phyloP scores from a whole-genome alignment of 148 eudicot genomes.

The Rhododendron mucronatum region DNA sequence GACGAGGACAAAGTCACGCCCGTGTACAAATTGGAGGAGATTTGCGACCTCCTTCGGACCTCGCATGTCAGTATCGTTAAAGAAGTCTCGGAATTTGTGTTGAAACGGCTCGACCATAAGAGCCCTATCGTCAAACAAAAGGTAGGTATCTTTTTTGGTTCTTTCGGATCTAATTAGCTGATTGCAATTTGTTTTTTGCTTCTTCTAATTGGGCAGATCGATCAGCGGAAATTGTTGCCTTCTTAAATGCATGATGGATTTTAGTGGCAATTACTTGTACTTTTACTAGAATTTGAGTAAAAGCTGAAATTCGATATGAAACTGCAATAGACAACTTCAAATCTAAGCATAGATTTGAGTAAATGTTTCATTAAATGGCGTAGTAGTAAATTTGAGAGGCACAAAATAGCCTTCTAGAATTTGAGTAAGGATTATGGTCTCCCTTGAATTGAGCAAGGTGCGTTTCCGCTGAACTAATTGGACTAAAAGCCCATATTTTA shows the following conservation, averaged over 20 bases:
- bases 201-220: not conserved
- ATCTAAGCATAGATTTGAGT: not conserved
- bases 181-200: not conserved
- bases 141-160: slow-evolving; percentile 48
- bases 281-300: not conserved
- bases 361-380: not conserved
- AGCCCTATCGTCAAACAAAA: slow-evolving; percentile 89
- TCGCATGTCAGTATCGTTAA: slow-evolving; percentile 65
- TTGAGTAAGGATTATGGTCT: not conserved
- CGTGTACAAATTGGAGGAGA: slow-evolving; percentile 87
- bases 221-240: not conserved
- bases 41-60: slow-evolving; percentile 78
- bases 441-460: not conserved
- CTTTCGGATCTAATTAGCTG: not conserved
- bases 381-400: not conserved
- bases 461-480: not conserved
- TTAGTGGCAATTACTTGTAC: not conserved
- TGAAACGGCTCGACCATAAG: slow-evolving; percentile 83
- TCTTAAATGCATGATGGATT: not conserved
- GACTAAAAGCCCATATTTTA: not conserved
- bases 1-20: slow-evolving; percentile 95
- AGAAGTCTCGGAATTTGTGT: slow-evolving; percentile 70
- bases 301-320: not conserved
- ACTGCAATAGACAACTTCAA: not conserved
- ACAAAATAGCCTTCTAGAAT: not conserved